A percentile compares a stretch with the other conserved stretches of the same genome.
Evolutionary conservation across 2,329 filamentous ascomycete genomes (phyloP).

Genomic region (Xenosphaeropsis pyriputrescens): DNA sequence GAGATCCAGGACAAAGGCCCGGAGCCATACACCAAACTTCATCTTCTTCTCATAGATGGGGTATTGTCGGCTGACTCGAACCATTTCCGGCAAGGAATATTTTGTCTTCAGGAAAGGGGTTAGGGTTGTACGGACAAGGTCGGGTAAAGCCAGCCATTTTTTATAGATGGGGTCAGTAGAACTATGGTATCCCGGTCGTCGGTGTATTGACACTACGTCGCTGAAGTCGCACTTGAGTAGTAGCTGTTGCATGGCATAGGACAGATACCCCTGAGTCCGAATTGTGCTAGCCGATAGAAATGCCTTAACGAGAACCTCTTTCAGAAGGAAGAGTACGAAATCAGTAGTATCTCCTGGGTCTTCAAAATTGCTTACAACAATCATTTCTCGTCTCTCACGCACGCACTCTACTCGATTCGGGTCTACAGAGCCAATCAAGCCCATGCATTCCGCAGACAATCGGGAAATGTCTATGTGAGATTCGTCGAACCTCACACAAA

Average conservation of each 20-base stretch:
- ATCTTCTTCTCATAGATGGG: slow-evolving; percentile 55
- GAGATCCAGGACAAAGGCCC: slow-evolving; percentile 67
- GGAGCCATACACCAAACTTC: slow-evolving; percentile 70
- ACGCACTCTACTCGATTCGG: slow-evolving; percentile 75
- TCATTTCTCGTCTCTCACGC: slow-evolving; percentile 66
- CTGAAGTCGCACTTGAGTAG: slow-evolving; percentile 65
- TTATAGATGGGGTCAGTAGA: slow-evolving; percentile 47
- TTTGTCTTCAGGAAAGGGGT: slow-evolving; percentile 77
- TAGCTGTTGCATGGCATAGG: slow-evolving; percentile 88
- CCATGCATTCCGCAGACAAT: slow-evolving; percentile 69
- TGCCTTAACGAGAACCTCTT: slow-evolving; percentile 77
- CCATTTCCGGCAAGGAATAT: slow-evolving; percentile 57
- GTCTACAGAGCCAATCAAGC: slow-evolving; percentile 82
- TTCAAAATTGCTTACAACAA: slow-evolving; percentile 79
- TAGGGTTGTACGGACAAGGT: slow-evolving; percentile 65
- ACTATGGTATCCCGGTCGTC: slow-evolving; percentile 21
- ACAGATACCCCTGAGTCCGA: slow-evolving; percentile 76
- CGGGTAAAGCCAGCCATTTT: slow-evolving; percentile 68
- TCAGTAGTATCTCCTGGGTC: slow-evolving; percentile 64
- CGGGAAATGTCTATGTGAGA: slow-evolving; percentile 51
- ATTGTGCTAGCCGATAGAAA: slow-evolving; percentile 87
- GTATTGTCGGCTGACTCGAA: slow-evolving; percentile 43
- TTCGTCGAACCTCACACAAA: slow-evolving; percentile 65
- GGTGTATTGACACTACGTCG: slow-evolving; percentile 24
- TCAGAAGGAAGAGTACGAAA: slow-evolving; percentile 74